Evolutionary conservation across 331 rosid species (phyloP), one percentile per base, ranked within the genome.

Genomic region (Rhamnella rubrinervis): DNA sequence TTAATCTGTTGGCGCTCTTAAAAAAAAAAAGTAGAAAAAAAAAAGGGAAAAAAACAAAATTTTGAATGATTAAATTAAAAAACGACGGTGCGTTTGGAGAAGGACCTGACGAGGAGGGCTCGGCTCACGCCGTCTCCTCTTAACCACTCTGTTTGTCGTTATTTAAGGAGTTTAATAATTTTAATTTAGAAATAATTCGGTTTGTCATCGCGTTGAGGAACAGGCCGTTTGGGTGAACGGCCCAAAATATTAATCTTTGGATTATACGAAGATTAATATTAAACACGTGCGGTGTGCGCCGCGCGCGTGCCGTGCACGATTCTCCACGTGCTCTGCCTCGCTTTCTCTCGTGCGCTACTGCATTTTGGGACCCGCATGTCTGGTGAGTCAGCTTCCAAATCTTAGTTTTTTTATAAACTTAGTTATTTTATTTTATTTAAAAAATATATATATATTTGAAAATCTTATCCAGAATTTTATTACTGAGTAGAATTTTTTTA

Each of bases 81-180:
- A 17, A 16, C 6, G 7, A 55, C 28, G 17, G 66, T 59, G 2
- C 52, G 47, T 25, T 73, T 4, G 7, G 14, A 4, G 9, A 13
- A 8, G 51, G 38, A 31, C 47, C 13, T 44, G 49, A 44, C 4
- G 23, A 11, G 13, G 12, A 44, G 57, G 82, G 74, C 69, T 66
- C 8, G n/a, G 16, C 60, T 77, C 82, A 77, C 55, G 82, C 71
- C 71, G 74, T 58, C 3, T 12, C 21, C 17, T 11, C 12, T 20
- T 9, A 55, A 23, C 60, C 35, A 3, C 50, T 3, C 46, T 49
- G 0, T 39, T 59, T 25, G 66, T 61, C 50, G 38, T 39, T 10
- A 38, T 26, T 58, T 28, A 35, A 3, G 0, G 4, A 14, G 49
- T 44, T 44, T 17, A 0, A 13, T 1, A 1, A 46, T 64, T 46